Percentiles rank a stretch among this genome's conserved stretches.
Evolutionary conservation across 2,329 filamentous ascomycete genomes (phyloP).

Genomic region (Trichoderma koningii): DNA sequence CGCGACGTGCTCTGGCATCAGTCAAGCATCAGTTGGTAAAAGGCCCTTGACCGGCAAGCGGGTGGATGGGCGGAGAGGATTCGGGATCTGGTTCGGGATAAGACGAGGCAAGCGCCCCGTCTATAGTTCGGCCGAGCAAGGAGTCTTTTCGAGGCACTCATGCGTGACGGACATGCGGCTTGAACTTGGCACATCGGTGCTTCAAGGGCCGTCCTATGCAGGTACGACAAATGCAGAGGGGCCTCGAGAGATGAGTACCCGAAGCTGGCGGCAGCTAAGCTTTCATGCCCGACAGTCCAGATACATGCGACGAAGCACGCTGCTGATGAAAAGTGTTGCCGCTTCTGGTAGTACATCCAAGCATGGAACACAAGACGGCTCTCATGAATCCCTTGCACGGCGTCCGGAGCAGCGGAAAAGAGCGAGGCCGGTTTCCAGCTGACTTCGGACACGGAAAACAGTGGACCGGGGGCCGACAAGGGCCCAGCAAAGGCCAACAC

Average conservation of each 20-base stretch:
- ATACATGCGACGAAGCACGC: background rate
- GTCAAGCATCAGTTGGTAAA: background rate
- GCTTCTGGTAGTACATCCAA: background rate
- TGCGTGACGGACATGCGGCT: no score
- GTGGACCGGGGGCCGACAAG: background rate
- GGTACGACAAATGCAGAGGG: no score
- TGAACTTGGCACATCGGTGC: no score
- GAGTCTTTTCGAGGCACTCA: background rate
- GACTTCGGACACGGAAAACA: background rate
- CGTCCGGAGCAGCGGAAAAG: slow-evolving; percentile 7
- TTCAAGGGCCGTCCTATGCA: no score
- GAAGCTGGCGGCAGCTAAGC: no score
- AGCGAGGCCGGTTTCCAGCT: slow-evolving; percentile 11
- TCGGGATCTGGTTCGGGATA: background rate
- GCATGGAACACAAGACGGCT: background rate
- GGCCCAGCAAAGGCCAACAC: background rate
- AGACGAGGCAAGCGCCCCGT: background rate
- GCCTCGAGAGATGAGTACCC: no score
- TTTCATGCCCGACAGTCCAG: no score
- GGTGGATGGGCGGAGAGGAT: background rate
- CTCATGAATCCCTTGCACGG: background rate
- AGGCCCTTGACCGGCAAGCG: background rate
- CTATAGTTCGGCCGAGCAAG: background rate
- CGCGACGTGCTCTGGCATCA: background rate
- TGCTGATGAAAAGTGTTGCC: background rate